phyloP scores from a whole-genome alignment of 345 rosid species.

The Physaria fendleri region DNA sequence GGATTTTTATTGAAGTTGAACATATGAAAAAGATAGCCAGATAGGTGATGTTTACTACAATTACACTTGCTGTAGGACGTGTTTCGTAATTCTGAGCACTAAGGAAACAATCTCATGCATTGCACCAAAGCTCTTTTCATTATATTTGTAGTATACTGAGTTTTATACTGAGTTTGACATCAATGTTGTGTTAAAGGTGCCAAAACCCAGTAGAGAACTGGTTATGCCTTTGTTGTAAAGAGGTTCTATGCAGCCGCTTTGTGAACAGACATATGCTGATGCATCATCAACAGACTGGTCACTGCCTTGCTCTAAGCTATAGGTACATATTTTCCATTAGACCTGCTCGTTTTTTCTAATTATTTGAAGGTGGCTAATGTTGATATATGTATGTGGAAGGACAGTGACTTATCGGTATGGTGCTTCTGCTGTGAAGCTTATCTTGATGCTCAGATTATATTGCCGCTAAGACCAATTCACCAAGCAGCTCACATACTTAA shows the following conservation, averaged over 20 bases:
- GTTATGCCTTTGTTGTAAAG: constrained; percentile 79
- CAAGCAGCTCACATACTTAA: constrained; percentile 71
- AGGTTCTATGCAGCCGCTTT: constrained; percentile 83
- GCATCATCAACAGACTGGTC: constrained; percentile 57
- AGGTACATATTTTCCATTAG: constrained; percentile 38
- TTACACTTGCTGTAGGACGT: not conserved
- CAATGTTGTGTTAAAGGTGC: constrained; percentile 41
- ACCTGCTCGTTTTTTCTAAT: not conserved
- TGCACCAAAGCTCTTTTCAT: not conserved
- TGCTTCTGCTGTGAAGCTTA: constrained; percentile 80
- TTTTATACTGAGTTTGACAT: not conserved
- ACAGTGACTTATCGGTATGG: constrained; percentile 88
- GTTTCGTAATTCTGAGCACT: not conserved
- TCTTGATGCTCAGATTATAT: constrained; percentile 61
- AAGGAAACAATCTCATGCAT: not conserved
- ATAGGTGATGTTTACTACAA: not conserved
- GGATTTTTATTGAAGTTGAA: not conserved
- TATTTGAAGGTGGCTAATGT: not conserved
- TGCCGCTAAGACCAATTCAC: constrained; percentile 53
- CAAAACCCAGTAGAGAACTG: constrained; percentile 77
- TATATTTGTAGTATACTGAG: not conserved
- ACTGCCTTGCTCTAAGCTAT: constrained; percentile 67
- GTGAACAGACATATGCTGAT: constrained; percentile 85
- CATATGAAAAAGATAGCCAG: not conserved
- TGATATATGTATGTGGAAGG: not conserved